Evolutionary conservation across 192 early-diverging fungal genomes (phyloP).

Genomic region (Backusella mclennaniae): DNA sequence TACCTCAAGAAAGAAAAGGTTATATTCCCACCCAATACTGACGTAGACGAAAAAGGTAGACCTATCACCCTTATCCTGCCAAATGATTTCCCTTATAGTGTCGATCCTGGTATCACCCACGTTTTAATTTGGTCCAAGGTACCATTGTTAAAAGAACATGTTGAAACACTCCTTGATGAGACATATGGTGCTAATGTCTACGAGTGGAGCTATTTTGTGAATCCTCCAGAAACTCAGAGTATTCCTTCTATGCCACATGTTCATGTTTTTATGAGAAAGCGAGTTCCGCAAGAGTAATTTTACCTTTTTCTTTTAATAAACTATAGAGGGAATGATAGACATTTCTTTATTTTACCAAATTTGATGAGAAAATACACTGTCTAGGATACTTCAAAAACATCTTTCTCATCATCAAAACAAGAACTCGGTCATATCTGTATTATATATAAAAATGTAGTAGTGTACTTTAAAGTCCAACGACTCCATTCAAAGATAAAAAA

Average conservation of each 20-base stretch:
- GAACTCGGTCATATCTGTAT: background rate
- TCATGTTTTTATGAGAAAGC: constrained; percentile 22
- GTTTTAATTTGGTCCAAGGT: constrained; percentile 22
- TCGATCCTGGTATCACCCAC: constrained; percentile 24
- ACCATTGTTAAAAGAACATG: background rate
- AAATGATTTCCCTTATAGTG: constrained; percentile 24
- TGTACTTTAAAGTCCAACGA: background rate
- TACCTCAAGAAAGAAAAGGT: constrained; percentile 14
- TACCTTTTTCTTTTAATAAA: background rate
- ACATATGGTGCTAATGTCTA: background rate
- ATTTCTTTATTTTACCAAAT: too few species aligned
- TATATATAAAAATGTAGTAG: background rate
- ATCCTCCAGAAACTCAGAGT: constrained; percentile 23
- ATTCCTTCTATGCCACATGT: constrained; percentile 18
- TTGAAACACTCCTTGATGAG: constrained; percentile 6
- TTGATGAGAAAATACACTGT: background rate
- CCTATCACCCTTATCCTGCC: constrained; percentile 13
- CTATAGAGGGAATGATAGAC: background rate
- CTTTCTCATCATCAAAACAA: too few species aligned
- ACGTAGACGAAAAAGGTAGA: background rate
- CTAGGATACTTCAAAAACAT: background rate
- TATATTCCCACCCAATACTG: background rate
- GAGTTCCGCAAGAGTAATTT: background rate
- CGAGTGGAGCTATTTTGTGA: constrained; percentile 26
- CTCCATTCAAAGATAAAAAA: background rate